Base-by-base conservation (phyloP, 768 basidiomycete species). In the Macrolepiota albuminosa region DNA sequence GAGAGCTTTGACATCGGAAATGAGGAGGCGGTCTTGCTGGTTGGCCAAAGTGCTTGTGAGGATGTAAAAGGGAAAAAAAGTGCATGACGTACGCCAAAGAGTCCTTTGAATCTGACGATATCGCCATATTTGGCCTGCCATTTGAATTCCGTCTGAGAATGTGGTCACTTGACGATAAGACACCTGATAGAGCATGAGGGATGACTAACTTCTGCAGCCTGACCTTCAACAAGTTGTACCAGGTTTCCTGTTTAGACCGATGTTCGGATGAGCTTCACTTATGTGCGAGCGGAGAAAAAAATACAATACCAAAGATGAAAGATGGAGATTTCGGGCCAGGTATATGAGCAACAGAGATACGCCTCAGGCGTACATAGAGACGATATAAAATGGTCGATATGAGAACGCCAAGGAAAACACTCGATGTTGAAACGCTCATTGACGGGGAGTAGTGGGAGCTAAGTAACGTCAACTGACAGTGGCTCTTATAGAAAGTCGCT, bases 1-100 rank as follows among this genome's bases (percentile, higher is more conserved):
- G 34, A 79, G 69, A 3, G 79, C 81, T 62, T 83, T 82, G 5
- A 79, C 75, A 65, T 84, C 82, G 6, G 78, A 69, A 4, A 82
- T 63, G 37, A 81, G 64, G 18, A 83, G 75, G 31, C 75, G 71
- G 57, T 81, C 75, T 62, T 74, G 75, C 81, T 81, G 56, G 39
- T 53, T 21, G 48, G 24, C 4, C 33, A 47, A 47, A 55, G 40
- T 48, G 49, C 24, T 45, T 64, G 16, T 50, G n/a, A 61, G 34
- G 14, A 50, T 34, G 26, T 8, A 48, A 45, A 14, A 24, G 21
- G n/a, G n/a, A 43, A 29, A 6, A 21, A n/a, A 9, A 56, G 29
- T 7, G 14, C 26, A 36, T 58, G 26, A 60, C 74, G 56, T 64
- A 77, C 76, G 13, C 75, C 75, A 59, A 78, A 73, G 1, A 75